Evolutionary conservation across 2,329 filamentous ascomycete species (phyloP).

Genomic region (Penicillium frequentans): DNA sequence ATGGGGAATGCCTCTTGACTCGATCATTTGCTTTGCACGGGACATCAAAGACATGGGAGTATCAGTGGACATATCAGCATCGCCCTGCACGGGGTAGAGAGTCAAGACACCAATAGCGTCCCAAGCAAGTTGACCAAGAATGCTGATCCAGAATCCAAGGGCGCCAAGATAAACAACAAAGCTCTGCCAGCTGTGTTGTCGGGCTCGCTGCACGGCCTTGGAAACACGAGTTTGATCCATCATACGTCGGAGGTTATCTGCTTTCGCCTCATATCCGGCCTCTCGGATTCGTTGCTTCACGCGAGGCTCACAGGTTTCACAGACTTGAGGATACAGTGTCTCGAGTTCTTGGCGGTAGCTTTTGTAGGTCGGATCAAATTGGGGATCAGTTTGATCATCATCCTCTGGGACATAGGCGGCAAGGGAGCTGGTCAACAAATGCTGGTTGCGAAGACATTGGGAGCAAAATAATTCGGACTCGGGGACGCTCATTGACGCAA

Average conservation of each 20-base stretch:
- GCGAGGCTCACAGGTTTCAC: constrained; percentile 72
- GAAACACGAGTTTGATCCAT: constrained; percentile 61
- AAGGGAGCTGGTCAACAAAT: constrained; percentile 71
- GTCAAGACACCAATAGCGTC: constrained; percentile 37
- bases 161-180: constrained; percentile 45
- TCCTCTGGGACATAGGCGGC: constrained; percentile 74
- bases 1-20: constrained; percentile 21
- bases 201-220: constrained; percentile 31
- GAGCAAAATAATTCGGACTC: constrained; percentile 63
- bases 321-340: constrained; percentile 84
- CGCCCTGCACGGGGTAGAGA: constrained; percentile 11
- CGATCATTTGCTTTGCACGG: constrained; percentile 22
- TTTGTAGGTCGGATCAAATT: constrained; percentile 68
- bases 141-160: constrained; percentile 43
- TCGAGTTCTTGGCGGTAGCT: constrained; percentile 73
- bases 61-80: constrained; percentile 13
- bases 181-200: constrained; percentile 45
- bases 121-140: constrained; percentile 46
- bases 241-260: constrained; percentile 74
- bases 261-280: constrained; percentile 77
- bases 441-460: constrained; percentile 85
- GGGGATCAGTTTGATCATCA: constrained; percentile 66
- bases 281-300: constrained; percentile 69
- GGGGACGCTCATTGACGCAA: constrained; percentile 30
- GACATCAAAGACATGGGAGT: constrained; percentile 15